These are phyloP conservation scores for Thozetella sp. DNA, from an alignment of 495 filamentous ascomycete genomes.

Conservation along the genomic window DNA sequence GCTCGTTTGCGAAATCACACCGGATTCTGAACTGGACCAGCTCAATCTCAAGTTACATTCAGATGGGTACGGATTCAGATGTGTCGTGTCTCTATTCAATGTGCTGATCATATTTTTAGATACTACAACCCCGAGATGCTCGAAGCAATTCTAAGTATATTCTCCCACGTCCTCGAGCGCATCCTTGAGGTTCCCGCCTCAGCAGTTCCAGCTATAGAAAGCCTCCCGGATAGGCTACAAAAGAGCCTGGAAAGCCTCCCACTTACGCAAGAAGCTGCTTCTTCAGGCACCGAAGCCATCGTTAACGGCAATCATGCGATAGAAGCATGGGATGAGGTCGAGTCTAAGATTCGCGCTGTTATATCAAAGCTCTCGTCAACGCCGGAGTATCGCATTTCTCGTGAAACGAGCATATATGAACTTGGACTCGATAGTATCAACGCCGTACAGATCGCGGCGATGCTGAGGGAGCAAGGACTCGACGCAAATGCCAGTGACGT, in stretches of 20 bases:
- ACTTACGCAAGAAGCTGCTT: background rate
- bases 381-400: slow-evolving; percentile 55
- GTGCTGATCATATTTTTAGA: slow-evolving; percentile 22
- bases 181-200: slow-evolving; percentile 34
- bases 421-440: slow-evolving; percentile 89
- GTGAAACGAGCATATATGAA: slow-evolving; percentile 71
- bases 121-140: slow-evolving; percentile 39
- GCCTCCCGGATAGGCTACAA: slow-evolving; percentile 3
- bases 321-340: slow-evolving; percentile 49
- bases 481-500: slow-evolving; percentile 66
- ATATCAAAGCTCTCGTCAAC: slow-evolving; percentile 56
- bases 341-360: slow-evolving; percentile 52
- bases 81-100: background rate
- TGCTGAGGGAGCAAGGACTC: slow-evolving; percentile 59
- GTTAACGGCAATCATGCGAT: background rate
- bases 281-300: background rate
- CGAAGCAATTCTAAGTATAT: slow-evolving; percentile 46
- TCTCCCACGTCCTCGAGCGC: slow-evolving; percentile 40
- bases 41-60: slow-evolving; percentile 22
- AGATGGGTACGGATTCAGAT: slow-evolving; percentile 5
- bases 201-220: slow-evolving; percentile 7
- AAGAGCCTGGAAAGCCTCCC: slow-evolving; percentile 3
- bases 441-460: slow-evolving; percentile 73
- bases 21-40: slow-evolving; percentile 25
- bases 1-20: slow-evolving; percentile 69